These are phyloP conservation scores for Cymbopogon citratus DNA, from an alignment of 176 grass and related monocot genomes.

Conservation along the genomic window DNA sequence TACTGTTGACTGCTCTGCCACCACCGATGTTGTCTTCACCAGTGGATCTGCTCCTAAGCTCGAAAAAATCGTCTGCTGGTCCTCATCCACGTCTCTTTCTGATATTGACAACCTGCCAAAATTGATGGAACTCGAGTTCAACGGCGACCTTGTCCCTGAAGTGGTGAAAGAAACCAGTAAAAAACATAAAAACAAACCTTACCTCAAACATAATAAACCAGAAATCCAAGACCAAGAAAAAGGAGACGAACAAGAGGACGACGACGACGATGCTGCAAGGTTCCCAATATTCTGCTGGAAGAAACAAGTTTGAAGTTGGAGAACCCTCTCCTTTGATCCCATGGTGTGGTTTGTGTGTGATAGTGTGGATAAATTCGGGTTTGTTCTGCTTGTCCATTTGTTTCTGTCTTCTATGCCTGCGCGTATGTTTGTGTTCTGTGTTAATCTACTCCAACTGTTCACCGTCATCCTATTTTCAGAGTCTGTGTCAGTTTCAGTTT, in stretches of 20 bases:
- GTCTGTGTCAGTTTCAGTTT: no score
- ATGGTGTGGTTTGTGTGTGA: no score
- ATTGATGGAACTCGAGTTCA: conserved; percentile 21
- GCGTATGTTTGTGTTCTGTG: no score
- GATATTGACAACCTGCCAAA: not conserved
- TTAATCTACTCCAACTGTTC: no score
- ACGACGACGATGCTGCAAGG: not conserved
- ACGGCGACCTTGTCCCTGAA: not conserved
- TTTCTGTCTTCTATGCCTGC: no score
- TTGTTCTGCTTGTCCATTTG: no score
- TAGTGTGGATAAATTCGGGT: no score
- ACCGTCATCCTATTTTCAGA: no score
- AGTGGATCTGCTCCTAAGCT: not conserved
- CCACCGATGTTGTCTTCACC: not conserved
- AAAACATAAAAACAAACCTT: not conserved
- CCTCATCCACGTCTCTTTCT: not conserved
- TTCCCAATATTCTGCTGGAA: not conserved
- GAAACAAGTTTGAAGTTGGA: not conserved
- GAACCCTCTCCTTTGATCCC: no score
- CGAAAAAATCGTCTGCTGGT: not conserved
- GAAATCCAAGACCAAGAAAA: not conserved
- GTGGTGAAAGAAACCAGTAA: not conserved
- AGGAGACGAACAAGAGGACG: not conserved
- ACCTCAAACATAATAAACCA: not conserved
- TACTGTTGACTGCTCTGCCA: not conserved